These are phyloP conservation scores for Mrakia blollopis DNA, from an alignment of 768 basidiomycete genomes.

Conservation along the genomic window DNA sequence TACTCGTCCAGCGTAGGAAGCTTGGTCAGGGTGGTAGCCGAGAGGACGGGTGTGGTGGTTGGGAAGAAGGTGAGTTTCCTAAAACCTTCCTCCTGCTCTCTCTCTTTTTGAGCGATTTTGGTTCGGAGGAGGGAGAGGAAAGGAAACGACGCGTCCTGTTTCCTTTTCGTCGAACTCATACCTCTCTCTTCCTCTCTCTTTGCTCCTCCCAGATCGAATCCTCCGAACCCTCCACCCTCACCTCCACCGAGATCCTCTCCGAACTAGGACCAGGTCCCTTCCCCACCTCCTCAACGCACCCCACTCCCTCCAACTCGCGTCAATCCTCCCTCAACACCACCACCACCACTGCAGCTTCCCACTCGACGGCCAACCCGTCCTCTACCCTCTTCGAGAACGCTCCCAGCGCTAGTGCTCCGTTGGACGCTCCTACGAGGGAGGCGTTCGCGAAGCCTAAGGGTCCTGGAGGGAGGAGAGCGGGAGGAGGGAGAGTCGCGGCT, in stretches of 20 bases:
- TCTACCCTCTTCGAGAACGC: background rate
- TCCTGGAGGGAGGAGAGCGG: slow-evolving; percentile 15
- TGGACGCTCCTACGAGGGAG: background rate
- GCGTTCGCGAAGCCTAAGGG: slow-evolving; percentile 28
- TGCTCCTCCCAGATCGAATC: slow-evolving; percentile 21
- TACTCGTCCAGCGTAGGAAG: slow-evolving; percentile 25
- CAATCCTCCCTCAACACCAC: background rate
- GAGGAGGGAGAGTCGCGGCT: slow-evolving; percentile 27
- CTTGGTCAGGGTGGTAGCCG: slow-evolving; percentile 14
- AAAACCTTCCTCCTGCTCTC: too few relatives aligned
- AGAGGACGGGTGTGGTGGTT: slow-evolving; percentile 17
- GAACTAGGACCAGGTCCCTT: slow-evolving; percentile 14
- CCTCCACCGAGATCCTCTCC: slow-evolving; percentile 27
- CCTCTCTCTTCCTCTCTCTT: background rate
- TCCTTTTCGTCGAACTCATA: background rate
- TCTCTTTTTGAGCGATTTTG: background rate
- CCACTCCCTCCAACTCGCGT: background rate
- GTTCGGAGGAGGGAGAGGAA: background rate
- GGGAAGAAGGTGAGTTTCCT: slow-evolving; percentile 30
- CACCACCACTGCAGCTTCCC: too few relatives aligned
- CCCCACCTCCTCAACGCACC: background rate
- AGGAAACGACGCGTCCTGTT: background rate
- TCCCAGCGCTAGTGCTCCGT: background rate
- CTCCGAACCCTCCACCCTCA: slow-evolving; percentile 26
- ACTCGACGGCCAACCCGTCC: slow-evolving; percentile 3